A percentile compares a stretch with the other conserved stretches of the same genome.
phyloP scores from a whole-genome alignment of 2,329 filamentous ascomycete species.

The Xenoacremonium recifei region DNA sequence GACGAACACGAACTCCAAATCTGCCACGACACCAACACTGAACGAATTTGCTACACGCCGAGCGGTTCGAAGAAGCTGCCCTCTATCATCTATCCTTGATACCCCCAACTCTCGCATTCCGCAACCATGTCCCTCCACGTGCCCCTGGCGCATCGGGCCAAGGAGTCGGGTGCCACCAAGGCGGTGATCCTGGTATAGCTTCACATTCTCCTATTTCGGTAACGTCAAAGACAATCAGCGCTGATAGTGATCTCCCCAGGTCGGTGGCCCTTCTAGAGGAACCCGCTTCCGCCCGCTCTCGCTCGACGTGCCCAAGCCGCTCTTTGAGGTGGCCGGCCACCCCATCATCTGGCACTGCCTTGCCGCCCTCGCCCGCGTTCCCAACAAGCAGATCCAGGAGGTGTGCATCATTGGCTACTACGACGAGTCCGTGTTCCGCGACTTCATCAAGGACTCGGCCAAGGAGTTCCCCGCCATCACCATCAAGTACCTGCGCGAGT shows the following conservation, averaged over 20 bases:
- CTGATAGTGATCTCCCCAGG: constrained; percentile 50
- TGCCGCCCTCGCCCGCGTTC: constrained; percentile 84
- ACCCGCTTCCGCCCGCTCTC: constrained; percentile 94
- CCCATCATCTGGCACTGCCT: constrained; percentile 98
- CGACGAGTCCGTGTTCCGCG: constrained; percentile 93
- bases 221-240: constrained; percentile 3
- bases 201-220: constrained; percentile 7
- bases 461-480: constrained; percentile 79
- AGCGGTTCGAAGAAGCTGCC: not conserved
- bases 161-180: constrained; percentile 70
- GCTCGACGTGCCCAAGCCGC: constrained; percentile 94
- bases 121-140: constrained; percentile 56
- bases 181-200: constrained; percentile 81
- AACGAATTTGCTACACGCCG: too few species aligned
- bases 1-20: constrained; percentile 6
- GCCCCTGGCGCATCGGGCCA: constrained; percentile 47
- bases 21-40: constrained; percentile 4
- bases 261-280: constrained; percentile 91
- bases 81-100: constrained; percentile 1
- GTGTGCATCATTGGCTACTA: constrained; percentile 99
- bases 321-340: constrained; percentile 97
- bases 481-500: constrained; percentile 96
- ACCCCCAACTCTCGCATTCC: constrained; percentile 1
- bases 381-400: constrained; percentile 77
- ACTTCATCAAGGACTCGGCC: constrained; percentile 92